Evolutionary conservation across 768 basidiomycete species (phyloP).

Genomic region (Chalciporus piperatus): DNA sequence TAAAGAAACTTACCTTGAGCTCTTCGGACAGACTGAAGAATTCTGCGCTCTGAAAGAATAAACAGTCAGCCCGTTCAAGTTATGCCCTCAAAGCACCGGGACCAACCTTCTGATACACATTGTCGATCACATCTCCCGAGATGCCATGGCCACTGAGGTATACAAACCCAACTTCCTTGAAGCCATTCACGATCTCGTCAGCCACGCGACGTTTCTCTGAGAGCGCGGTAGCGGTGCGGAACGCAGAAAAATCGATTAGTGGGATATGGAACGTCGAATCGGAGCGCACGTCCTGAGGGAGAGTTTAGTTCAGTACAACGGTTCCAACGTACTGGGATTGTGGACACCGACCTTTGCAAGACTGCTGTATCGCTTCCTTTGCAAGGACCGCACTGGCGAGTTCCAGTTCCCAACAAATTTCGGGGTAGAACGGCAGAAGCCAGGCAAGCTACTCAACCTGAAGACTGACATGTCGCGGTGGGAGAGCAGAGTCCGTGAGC

Average conservation of each 20-base stretch:
- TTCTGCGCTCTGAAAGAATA: constrained; percentile 55
- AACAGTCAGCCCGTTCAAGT: background rate
- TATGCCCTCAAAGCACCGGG: background rate
- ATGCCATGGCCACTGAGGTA: constrained; percentile 78
- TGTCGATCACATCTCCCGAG: constrained; percentile 49
- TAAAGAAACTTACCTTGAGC: constrained; percentile 45
- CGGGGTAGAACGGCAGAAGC: constrained; percentile 12
- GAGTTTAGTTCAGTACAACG: constrained; percentile 1
- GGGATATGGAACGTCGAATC: constrained; percentile 60
- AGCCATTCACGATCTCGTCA: constrained; percentile 66
- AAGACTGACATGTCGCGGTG: background rate
- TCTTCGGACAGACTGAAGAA: constrained; percentile 70
- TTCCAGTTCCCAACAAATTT: constrained; percentile 1
- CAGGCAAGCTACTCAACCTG: constrained; percentile 4
- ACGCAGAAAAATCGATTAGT: constrained; percentile 74
- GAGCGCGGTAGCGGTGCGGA: constrained; percentile 46
- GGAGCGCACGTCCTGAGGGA: constrained; percentile 34
- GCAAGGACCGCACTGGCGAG: background rate
- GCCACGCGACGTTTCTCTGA: constrained; percentile 63
- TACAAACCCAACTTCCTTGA: constrained; percentile 79
- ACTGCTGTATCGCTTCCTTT: constrained; percentile 19
- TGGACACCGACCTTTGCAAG: constrained; percentile 23
- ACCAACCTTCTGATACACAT: constrained; percentile 64
- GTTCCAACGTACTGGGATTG: background rate
- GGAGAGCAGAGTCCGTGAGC: background rate